These are phyloP conservation scores for Aspergillus fructus DNA, from an alignment of 2,329 filamentous ascomycete genomes.

Conservation along the genomic window DNA sequence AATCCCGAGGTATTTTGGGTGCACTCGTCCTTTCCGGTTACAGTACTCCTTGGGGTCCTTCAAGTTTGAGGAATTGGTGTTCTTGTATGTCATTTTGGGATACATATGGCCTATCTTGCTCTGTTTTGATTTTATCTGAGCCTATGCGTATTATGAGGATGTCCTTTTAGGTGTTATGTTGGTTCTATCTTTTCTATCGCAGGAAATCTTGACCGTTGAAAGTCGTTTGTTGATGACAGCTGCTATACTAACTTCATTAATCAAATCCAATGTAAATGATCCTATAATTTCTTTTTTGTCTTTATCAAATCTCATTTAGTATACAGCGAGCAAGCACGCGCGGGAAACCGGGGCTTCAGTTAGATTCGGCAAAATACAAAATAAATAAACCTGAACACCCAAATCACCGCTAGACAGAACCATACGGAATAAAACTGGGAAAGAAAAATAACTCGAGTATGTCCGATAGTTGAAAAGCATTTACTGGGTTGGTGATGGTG, in stretches of 20 bases:
- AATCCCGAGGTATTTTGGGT: background rate
- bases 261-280: background rate
- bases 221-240: background rate
- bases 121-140: background rate
- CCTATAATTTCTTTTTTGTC: background rate
- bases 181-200: background rate
- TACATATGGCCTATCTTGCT: background rate
- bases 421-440: background rate
- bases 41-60: too few species aligned
- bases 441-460: background rate
- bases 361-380: background rate
- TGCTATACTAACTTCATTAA: background rate
- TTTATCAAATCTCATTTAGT: background rate
- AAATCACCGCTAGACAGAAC: background rate
- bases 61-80: background rate
- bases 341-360: background rate
- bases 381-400: background rate
- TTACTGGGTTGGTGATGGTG: background rate
- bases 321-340: background rate
- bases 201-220: background rate
- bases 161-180: constrained; percentile 1
- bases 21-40: background rate
- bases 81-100: background rate
- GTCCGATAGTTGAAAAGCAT: background rate
- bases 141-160: background rate